Evolutionary conservation across 371 early-diverging fungal genomes (phyloP), one percentile per base, ranked within the genome.

Genomic region (Mucor piriformis): DNA sequence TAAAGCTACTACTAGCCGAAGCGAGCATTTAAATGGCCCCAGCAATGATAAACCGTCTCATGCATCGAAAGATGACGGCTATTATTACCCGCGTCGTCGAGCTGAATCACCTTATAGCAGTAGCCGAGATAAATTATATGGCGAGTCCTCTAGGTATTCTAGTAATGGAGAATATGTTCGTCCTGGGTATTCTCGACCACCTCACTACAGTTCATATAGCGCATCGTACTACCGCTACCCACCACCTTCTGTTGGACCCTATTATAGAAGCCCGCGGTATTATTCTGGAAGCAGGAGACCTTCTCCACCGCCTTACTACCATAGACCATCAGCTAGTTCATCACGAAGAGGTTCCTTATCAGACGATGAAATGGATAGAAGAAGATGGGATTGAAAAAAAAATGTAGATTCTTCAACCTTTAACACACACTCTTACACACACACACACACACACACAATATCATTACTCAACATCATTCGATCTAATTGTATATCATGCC

Each of bases 311-410:
- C 50, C 63, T 49, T 49, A 49, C 20, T 57, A 49, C 40, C 37
- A 34, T 38, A 2, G 53, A 29, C 10, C 35, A 15, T 46, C 46
- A 20, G n/a, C 47, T 25, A 44, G 44, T 40, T 40, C 61, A 21
- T 61, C 61, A 7, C 46, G 57, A 52, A 37, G 63, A 57, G 52
- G 52, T 4, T 57, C 63, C 12, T 46, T 57, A 47, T 53, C 63
- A 4, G 63, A 63, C 33, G 63, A 63, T 12, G 63, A 57, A 6
- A 57, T 63, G 38, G 52, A 63, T 47, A 46, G 47, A 44, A 63
- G 57, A 57, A 57, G 57, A 50, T 63, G 57, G 63, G 57, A 56
- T 11, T 62, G 51, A 55, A 3, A 24, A 18, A 21, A 37, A 37
- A 51, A 21, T 16, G 6, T 10, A 43, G 21, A 20, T 24, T 12